These are phyloP conservation scores for Cryptococcus wingfieldii DNA, from an alignment of 1,284 basidiomycete species.

Conservation along the genomic window DNA sequence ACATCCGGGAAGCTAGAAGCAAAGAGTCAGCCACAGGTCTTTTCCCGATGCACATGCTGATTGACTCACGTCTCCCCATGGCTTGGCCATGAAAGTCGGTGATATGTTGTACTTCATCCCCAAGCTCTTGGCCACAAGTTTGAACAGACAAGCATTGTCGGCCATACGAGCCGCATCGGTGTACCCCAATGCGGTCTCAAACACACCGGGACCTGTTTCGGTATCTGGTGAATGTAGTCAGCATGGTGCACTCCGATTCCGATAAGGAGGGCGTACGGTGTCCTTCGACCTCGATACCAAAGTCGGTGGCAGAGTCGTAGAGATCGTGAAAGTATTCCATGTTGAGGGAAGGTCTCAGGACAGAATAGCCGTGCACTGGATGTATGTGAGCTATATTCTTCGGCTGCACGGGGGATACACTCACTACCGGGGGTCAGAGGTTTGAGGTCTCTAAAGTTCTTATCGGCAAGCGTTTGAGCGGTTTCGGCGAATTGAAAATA, in stretches of 20 bases:
- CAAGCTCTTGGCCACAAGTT: conserved; percentile 83
- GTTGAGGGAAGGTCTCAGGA: conserved; percentile 82
- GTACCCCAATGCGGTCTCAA: conserved; percentile 91
- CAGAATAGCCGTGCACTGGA: conserved; percentile 85
- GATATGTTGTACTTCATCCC: conserved; percentile 84
- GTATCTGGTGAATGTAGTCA: conserved; percentile 61
- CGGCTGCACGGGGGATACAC: conserved; percentile 37
- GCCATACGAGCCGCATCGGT: conserved; percentile 80
- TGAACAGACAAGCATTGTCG: conserved; percentile 91
- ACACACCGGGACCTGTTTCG: conserved; percentile 87
- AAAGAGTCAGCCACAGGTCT: conserved; percentile 5
- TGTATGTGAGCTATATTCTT: background rate
- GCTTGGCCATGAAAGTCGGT: conserved; percentile 98
- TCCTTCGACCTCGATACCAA: conserved; percentile 80
- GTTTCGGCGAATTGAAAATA: conserved; percentile 97
- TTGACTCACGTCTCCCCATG: conserved; percentile 73
- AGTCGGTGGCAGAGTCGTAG: conserved; percentile 69
- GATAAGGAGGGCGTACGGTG: conserved; percentile 63
- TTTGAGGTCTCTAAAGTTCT: conserved; percentile 68
- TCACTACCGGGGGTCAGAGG: conserved; percentile 86
- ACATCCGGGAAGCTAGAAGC: conserved; percentile 72
- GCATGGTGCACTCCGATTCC: background rate
- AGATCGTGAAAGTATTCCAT: conserved; percentile 84
- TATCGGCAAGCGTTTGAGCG: conserved; percentile 65
- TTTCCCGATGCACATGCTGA: no score